These are phyloP conservation scores for Ambrosiella cleistominuta DNA, from an alignment of 2,329 filamentous ascomycete genomes.

Conservation along the genomic window DNA sequence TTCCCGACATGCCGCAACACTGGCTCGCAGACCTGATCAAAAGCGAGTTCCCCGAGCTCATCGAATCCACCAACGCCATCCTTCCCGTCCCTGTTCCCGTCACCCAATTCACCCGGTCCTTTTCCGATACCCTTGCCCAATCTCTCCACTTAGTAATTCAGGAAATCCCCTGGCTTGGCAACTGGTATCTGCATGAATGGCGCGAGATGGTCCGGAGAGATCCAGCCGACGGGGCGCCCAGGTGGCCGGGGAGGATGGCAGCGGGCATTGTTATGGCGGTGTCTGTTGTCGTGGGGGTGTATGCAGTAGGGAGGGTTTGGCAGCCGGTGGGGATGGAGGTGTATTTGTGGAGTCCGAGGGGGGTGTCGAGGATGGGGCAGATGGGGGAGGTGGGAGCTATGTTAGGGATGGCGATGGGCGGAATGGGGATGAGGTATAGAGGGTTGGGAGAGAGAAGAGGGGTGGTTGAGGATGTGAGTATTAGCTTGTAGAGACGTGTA, in stretches of 20 bases:
- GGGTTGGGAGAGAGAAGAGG: slow-evolving; percentile 1
- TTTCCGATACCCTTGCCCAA: slow-evolving; percentile 17
- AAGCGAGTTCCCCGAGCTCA: slow-evolving; percentile 16
- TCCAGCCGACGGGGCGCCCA: background rate
- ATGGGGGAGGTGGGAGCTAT: slow-evolving; percentile 32
- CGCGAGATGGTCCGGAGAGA: slow-evolving; percentile 18
- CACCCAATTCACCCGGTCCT: background rate
- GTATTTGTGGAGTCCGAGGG: slow-evolving; percentile 25
- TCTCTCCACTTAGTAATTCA: slow-evolving; percentile 20
- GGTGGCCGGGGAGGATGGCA: slow-evolving; percentile 13
- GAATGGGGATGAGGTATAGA: background rate
- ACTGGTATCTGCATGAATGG: slow-evolving; percentile 17
- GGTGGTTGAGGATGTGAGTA: slow-evolving; percentile 7
- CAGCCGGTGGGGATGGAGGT: slow-evolving; percentile 28
- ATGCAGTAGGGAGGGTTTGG: slow-evolving; percentile 23
- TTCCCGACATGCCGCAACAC: slow-evolving; percentile 28
- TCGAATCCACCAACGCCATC: background rate
- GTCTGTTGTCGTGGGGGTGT: slow-evolving; percentile 22
- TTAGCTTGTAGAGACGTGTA: slow-evolving; percentile 9
- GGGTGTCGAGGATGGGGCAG: slow-evolving; percentile 21
- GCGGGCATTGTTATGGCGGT: slow-evolving; percentile 19
- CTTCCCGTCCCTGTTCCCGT: background rate
- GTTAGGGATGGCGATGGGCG: slow-evolving; percentile 18
- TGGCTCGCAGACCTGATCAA: slow-evolving; percentile 22
- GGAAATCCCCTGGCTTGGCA: slow-evolving; percentile 19